Evolutionary conservation across 441 rosid species (phyloP), one percentile per base, ranked within the genome.

Genomic region (Manihot esculenta): DNA sequence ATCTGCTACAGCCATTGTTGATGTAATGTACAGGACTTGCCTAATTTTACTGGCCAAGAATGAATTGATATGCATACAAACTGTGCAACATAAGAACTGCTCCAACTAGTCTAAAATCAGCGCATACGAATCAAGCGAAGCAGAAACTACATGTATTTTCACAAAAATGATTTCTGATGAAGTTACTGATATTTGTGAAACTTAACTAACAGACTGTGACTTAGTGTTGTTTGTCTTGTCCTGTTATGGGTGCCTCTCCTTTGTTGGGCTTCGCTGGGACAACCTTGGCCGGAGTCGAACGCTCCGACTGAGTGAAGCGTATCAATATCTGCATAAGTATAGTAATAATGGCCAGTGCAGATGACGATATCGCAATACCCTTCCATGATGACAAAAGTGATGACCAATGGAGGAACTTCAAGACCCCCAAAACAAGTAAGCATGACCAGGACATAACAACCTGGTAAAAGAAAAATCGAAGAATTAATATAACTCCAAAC

Each of bases 301-400:
- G 97, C 76, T 95, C 99, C 5, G 99, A 82, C 86, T 93, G 99
- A 10, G 98, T 85, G 72, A 86, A 93, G 53, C 84, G 89, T 74
- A 93, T 88, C 84, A 93, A 63, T 77, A 91, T 79, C 53, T 95
- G 96, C 99, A 93, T 95, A 65, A 92, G 88, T 64, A 88, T 61
- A 7, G 94, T 91, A 54, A 91, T 78, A 54, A 91, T 10, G 2
- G 81, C 97, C 79, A 95, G 80, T 55, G 81, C 80, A 14, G 82
- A 38, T 14, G 68, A 85, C 6, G 95, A 82, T 3, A 91, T 3
- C 33, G 82, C 88, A 24, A 95, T 79, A 33, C 99, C 98, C 89
- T 87, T 95, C 97, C 97, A 86, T 1, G 98, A 84, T 55, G 96
- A 89, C 41, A 93, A 79, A 62, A 95, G 88, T 10, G 93, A 76